Conservation (phyloP, 345 rosid species). For the Sonneratia alba region DNA sequence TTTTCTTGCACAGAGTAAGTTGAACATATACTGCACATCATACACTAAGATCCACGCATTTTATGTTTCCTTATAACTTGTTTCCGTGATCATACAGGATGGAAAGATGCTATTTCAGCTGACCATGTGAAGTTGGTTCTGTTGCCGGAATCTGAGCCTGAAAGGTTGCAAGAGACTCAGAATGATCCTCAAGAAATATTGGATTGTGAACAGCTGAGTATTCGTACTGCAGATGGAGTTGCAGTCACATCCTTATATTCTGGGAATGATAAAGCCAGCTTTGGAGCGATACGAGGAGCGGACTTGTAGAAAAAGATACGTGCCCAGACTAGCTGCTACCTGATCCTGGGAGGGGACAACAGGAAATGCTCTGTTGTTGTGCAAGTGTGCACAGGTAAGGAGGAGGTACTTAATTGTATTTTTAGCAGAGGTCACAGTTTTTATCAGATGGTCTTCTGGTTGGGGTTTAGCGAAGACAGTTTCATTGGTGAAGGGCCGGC, state of each 20-base stretch:
- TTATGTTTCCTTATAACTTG: neutral
- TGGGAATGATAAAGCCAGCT: constrained; percentile 28
- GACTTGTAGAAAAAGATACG: constrained; percentile 62
- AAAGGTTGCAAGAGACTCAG: constrained; percentile 10
- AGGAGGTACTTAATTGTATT: neutral
- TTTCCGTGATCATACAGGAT: constrained; percentile 37
- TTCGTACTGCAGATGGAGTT: constrained; percentile 5
- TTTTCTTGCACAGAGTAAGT: constrained; percentile 76
- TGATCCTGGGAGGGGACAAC: constrained; percentile 8
- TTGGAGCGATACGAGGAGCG: constrained; percentile 46
- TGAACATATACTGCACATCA: neutral
- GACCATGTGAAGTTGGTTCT: constrained; percentile 65
- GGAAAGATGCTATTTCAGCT: constrained; percentile 65
- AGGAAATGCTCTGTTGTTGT: neutral
- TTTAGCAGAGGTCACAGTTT: constrained; percentile 29
- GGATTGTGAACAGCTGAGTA: constrained; percentile 13
- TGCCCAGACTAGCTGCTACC: constrained; percentile 43
- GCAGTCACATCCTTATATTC: constrained; percentile 7
- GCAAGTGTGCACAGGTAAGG: constrained; percentile 4
- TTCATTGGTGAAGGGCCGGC: neutral
- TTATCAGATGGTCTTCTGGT: constrained; percentile 44
- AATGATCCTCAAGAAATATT: constrained; percentile 16
- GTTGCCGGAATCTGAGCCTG: constrained; percentile 29
- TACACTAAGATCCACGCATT: neutral
- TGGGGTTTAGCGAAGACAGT: neutral